Evolutionary conservation across 2,329 filamentous ascomycete species (phyloP).

Genomic region (Pseudophaeomoniella oleicola): DNA sequence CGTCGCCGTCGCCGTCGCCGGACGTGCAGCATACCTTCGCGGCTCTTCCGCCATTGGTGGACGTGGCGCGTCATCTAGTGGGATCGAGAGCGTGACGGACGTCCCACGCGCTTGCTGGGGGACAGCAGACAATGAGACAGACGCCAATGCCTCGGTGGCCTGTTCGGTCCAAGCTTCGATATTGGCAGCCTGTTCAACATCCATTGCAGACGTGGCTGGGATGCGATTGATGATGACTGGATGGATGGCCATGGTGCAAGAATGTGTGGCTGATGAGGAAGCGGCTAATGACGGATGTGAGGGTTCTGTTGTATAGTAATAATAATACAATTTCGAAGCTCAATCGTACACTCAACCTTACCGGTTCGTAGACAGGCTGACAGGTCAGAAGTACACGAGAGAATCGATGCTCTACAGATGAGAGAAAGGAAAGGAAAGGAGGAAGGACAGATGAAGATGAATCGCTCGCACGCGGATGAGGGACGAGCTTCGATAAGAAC

Average conservation of each 20-base stretch:
- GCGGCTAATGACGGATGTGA: no score
- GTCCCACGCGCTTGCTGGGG: conserved; percentile 33
- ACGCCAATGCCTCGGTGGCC: conserved; percentile 26
- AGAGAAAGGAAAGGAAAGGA: no score
- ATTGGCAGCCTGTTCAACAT: conserved; percentile 32
- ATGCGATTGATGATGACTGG: conserved; percentile 16
- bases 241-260: conserved; percentile 25
- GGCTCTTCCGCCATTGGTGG: conserved; percentile 6
- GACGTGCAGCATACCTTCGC: conserved; percentile 1
- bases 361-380: no score
- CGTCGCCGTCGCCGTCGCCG: conserved; percentile 15
- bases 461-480: no score
- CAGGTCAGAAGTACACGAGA: no score
- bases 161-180: conserved; percentile 53
- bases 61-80: conserved; percentile 47
- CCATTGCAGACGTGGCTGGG: conserved; percentile 14
- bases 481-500: no score
- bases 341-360: no score
- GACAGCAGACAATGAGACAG: conserved; percentile 42
- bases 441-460: no score
- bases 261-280: no score
- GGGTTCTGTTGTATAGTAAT: no score
- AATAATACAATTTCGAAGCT: no score
- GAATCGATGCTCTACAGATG: no score
- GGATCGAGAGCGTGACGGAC: conserved; percentile 54